Evolutionary conservation across 2,329 filamentous ascomycete species (phyloP), one percentile per base, ranked within the genome.

Genomic region (Ophiocordyceps unilateralis): DNA sequence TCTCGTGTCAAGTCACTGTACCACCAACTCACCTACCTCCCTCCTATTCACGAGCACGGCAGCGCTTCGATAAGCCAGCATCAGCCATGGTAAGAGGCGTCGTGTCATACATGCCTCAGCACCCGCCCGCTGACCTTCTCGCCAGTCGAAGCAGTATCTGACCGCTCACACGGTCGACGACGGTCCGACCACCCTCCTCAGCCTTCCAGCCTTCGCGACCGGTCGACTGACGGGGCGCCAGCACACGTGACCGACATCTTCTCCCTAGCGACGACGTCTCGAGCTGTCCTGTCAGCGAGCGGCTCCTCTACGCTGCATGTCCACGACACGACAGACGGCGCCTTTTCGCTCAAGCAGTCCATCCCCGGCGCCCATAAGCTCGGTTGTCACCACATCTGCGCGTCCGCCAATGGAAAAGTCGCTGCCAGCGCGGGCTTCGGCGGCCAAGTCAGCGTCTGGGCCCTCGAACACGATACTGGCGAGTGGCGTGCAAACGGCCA

Each of bases 81-180:
- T 34, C 37, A 28, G 19, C 42, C n/a, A 43, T 43, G 42, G 42
- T 40, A 7, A 34, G 41, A 22, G 38, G 21, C 21, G n/a, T n/a
- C n/a, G n/a, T 17, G 5, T 40, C 38, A 12, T 21, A n/a, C 11
- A 8, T 20, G 17, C 17, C 9, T 11, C 30, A 17, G n/a, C 5
- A 12, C 26, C 3, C 20, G 3, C 8, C 9, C 2, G 34, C 34
- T 43, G 5, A 43, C 34, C 15, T 11, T 3, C 9, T 39, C 9
- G 17, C 45, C 46, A 95, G 91, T 98, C 91, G 44, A 96, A 96
- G 68, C 91, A 96, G 80, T 98, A 95, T 61, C 75, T 98, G 48
- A 93, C 89, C 55, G 82, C 83, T 51, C 85, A 94, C 62, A 89
- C 87, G 38, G 76, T 94, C 60, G 83, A 93, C 59, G 76, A 87